Conservation (phyloP, 2,329 filamentous ascomycete species). For the Pseudocercospora cruenta region DNA sequence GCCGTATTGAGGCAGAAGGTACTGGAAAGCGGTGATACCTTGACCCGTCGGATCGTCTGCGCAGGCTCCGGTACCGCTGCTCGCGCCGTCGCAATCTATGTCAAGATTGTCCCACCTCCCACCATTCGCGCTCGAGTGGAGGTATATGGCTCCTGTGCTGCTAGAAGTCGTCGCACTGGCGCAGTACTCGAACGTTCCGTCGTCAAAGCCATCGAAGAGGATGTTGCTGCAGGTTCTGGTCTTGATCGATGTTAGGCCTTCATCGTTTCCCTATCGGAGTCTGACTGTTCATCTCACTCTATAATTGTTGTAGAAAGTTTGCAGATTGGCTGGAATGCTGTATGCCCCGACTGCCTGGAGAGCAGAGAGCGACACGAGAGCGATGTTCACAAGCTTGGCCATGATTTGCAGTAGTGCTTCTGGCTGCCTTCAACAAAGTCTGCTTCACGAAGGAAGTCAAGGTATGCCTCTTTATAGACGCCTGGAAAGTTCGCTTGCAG, state of each 20-base stretch:
- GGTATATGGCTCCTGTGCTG: conserved; percentile 44
- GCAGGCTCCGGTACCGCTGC: neutral
- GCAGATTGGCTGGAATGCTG: neutral
- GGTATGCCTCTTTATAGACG: too few relatives aligned
- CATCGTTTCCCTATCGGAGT: neutral
- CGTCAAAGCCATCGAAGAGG: conserved; percentile 7
- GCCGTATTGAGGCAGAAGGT: conserved; percentile 22
- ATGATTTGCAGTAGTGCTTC: neutral
- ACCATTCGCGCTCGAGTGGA: conserved; percentile 44
- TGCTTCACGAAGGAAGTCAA: too few relatives aligned
- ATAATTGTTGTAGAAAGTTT: conserved; percentile 6
- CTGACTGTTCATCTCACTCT: neutral
- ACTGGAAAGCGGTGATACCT: conserved; percentile 52
- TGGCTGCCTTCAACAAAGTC: neutral
- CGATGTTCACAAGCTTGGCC: neutral
- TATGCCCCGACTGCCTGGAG: neutral
- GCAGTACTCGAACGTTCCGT: conserved; percentile 10
- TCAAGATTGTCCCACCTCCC: conserved; percentile 59
- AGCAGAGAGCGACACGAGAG: neutral
- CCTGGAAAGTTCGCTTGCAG: too few relatives aligned
- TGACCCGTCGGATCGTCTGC: conserved; percentile 46
- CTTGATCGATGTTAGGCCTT: neutral
- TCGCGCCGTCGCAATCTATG: conserved; percentile 60
- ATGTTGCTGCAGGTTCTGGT: conserved; percentile 3
- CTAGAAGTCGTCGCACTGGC: neutral